Evolutionary conservation across 2,329 filamentous ascomycete species (phyloP).

Genomic region (Stachybotrys chartarum): DNA sequence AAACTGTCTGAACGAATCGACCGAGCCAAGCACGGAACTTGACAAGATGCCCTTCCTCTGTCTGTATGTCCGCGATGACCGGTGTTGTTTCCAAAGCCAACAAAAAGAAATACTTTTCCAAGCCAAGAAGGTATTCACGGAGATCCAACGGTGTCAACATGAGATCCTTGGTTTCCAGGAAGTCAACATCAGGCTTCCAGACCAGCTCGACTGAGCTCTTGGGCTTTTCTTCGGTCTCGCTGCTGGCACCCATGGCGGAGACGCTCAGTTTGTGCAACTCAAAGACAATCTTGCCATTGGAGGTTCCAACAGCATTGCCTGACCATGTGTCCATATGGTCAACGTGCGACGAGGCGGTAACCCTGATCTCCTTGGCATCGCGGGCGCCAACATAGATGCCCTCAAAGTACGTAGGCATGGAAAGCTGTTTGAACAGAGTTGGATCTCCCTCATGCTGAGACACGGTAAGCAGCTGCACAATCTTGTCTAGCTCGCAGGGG

Average conservation of each 20-base stretch:
- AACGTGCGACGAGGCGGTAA: not conserved
- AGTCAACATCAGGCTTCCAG: conserved; percentile 1
- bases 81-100: not conserved
- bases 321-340: not conserved
- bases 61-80: too few species aligned
- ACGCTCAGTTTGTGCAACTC: not conserved
- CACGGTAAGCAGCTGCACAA: not conserved
- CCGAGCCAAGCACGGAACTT: too few species aligned
- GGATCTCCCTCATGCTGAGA: not conserved
- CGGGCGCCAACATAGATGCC: not conserved
- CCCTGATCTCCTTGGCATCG: not conserved
- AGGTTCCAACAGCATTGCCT: not conserved
- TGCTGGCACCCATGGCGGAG: not conserved
- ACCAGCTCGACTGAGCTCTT: not conserved
- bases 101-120: not conserved
- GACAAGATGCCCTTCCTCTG: too few species aligned
- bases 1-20: too few species aligned
- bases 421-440: conserved; percentile 1
- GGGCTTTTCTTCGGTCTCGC: not conserved
- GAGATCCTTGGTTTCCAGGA: not conserved
- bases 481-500: conserved; percentile 1
- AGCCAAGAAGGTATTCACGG: not conserved
- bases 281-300: not conserved
- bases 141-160: not conserved
- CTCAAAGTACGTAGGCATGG: conserved; percentile 1